Evolutionary conservation across 768 basidiomycete genomes (phyloP), one percentile per base, ranked within the genome.

Genomic region (Tricholoma furcatifolium): DNA sequence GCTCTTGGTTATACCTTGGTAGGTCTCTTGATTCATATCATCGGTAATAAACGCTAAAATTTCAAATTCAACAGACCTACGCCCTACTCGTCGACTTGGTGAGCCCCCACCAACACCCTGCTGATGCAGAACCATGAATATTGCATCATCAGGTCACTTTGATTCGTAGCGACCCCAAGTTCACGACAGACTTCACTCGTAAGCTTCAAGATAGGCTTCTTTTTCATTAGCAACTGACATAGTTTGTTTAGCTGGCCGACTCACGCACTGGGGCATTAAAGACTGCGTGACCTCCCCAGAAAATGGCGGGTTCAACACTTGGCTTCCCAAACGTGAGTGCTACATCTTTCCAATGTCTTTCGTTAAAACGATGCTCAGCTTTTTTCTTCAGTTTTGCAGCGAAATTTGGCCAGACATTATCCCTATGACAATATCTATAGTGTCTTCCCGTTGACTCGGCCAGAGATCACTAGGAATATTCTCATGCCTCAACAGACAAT

Each of bases 1-100:
- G 40, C 54, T 11, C 52, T 67, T 21, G 66, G 66, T n/a, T 60
- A 60, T 31, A 67, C 64, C 8, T 58, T 63, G 64, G 66, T 67
- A 57, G 10, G 52, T 47, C 15, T 27, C 17, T 48, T 20, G 17
- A 21, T 17, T n/a, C 20, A 6, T 6, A 36, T 31, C 36, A 11
- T 17, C n/a, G 2, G 31, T 10, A 47, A 27, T 23, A 17, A 24
- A 21, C 2, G 31, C 38, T 49, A 40, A 34, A n/a, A 11, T 31
- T 2, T 30, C 5, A 23, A 30, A n/a, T 6, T 36, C 15, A 15
- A 36, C 3, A 64, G 63, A 59, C 63, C 11, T 60, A 58, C 30
- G 60, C 47, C 4, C 50, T 64, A 7, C 53, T 62, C 18, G 59
- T 55, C n/a, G 63, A 64, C 38, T 36, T 64, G 23, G 63, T 64